Evolutionary conservation across 306 rosid genomes (phyloP).

Genomic region (Biancaea sappan): DNA sequence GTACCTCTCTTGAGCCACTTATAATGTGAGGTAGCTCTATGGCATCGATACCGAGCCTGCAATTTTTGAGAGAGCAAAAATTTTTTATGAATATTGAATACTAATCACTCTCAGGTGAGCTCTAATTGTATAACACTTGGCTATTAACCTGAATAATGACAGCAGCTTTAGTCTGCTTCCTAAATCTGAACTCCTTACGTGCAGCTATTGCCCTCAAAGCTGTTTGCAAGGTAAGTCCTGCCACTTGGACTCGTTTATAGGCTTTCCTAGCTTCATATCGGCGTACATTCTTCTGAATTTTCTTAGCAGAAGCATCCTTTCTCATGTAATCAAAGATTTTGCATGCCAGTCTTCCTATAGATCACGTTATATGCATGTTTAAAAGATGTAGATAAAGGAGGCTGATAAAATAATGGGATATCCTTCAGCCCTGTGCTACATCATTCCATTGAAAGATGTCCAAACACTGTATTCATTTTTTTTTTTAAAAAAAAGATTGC

Average conservation of each 20-base stretch:
- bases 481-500: background rate
- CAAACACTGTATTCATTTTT: background rate
- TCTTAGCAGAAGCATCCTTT: slow-evolving; percentile 75
- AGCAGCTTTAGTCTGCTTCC: slow-evolving; percentile 79
- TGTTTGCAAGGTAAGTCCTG: slow-evolving; percentile 77
- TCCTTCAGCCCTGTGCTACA: slow-evolving; percentile 31
- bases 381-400: slow-evolving; percentile 30
- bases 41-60: slow-evolving; percentile 93
- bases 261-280: slow-evolving; percentile 61
- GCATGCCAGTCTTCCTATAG: slow-evolving; percentile 84
- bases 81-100: slow-evolving; percentile 25
- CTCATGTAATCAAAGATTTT: slow-evolving; percentile 64
- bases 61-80: slow-evolving; percentile 30
- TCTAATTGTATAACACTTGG: slow-evolving; percentile 33
- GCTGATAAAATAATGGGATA: slow-evolving; percentile 31
- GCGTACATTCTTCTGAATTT: slow-evolving; percentile 79
- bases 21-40: slow-evolving; percentile 66
- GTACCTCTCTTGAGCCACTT: slow-evolving; percentile 86
- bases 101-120: background rate
- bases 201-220: slow-evolving; percentile 89
- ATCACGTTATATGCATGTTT: slow-evolving; percentile 34
- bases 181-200: slow-evolving; percentile 67
- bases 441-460: slow-evolving; percentile 26
- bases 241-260: slow-evolving; percentile 58
- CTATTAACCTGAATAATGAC: slow-evolving; percentile 69